These are phyloP conservation scores for Hymenoscyphus repandus DNA, from an alignment of 2,329 filamentous ascomycete genomes.

Conservation along the genomic window DNA sequence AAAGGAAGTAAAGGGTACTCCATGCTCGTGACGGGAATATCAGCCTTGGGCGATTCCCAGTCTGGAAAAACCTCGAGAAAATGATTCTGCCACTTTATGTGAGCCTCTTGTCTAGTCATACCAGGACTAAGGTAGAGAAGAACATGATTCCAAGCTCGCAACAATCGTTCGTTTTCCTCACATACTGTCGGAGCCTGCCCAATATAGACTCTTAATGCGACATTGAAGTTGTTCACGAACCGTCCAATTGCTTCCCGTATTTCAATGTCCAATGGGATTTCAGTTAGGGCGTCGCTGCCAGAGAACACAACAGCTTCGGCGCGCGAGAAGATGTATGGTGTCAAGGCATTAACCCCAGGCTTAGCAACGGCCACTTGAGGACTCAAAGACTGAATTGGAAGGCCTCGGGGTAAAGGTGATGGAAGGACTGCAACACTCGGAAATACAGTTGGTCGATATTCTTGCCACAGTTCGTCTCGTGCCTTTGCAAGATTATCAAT, in stretches of 20 bases:
- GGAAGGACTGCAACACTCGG: neutral
- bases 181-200: neutral
- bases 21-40: neutral
- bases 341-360: neutral
- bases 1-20: neutral
- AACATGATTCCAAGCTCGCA: conserved; percentile 1
- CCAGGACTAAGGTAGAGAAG: neutral
- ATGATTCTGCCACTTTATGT: neutral
- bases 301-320: conserved; percentile 1
- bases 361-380: neutral
- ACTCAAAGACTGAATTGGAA: neutral
- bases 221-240: neutral
- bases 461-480: neutral
- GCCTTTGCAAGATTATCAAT: neutral
- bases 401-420: neutral
- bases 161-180: neutral
- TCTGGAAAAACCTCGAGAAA: neutral
- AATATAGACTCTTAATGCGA: neutral
- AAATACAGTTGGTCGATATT: neutral
- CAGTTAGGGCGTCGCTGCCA: neutral
- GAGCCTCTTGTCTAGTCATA: neutral
- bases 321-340: neutral
- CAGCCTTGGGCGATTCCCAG: neutral
- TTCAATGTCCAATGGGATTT: neutral
- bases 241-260: neutral